A percentile compares a stretch with the other conserved stretches of the same genome.
phyloP scores from a whole-genome alignment of 208 protist genomes.

The Herpetomonas samuelpessoai region DNA sequence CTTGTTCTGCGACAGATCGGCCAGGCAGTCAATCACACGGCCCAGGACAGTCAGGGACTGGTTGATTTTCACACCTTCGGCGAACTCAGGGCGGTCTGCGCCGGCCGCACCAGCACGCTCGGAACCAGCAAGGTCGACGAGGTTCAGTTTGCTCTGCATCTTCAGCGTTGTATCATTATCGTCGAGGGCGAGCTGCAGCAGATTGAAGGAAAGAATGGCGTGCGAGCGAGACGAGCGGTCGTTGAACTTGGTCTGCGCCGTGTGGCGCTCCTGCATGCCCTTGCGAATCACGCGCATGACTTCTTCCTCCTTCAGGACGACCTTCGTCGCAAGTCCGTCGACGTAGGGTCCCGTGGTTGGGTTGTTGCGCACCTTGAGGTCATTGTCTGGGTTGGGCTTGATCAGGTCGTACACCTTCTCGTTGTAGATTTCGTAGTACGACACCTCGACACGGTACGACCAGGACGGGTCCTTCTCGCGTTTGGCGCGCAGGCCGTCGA shows the following conservation, averaged over 20 bases:
- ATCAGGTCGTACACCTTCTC: conserved; percentile 88
- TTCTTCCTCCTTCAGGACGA: conserved; percentile 59
- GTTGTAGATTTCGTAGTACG: conserved; percentile 93
- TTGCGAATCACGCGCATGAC: conserved; percentile 55
- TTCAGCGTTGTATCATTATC: conserved; percentile 40
- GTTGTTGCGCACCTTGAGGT: conserved; percentile 75
- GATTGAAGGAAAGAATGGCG: conserved; percentile 78
- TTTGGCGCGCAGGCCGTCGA: conserved; percentile 44
- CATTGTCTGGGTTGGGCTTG: conserved; percentile 23
- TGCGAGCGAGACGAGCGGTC: conserved; percentile 85
- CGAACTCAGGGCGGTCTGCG: conserved; percentile 52
- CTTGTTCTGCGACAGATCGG: conserved; percentile 73
- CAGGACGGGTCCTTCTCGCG: conserved; percentile 53
- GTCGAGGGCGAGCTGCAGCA: conserved; percentile 60
- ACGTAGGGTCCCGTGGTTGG: conserved; percentile 67
- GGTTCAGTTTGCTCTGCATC: conserved; percentile 82
- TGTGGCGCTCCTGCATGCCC: conserved; percentile 81
- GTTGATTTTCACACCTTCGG: conserved; percentile 92
- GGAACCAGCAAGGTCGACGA: conserved; percentile 93
- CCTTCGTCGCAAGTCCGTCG: conserved; percentile 58
- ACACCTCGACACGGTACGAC: conserved; percentile 71
- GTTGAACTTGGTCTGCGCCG: conserved; percentile 85
- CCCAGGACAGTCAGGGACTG: conserved; percentile 89
- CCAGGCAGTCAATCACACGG: conserved; percentile 85
- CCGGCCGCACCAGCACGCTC: conserved; percentile 78